Base-by-base conservation (phyloP, 257 asterid genomes). In the Craterostigma plantagineum region DNA sequence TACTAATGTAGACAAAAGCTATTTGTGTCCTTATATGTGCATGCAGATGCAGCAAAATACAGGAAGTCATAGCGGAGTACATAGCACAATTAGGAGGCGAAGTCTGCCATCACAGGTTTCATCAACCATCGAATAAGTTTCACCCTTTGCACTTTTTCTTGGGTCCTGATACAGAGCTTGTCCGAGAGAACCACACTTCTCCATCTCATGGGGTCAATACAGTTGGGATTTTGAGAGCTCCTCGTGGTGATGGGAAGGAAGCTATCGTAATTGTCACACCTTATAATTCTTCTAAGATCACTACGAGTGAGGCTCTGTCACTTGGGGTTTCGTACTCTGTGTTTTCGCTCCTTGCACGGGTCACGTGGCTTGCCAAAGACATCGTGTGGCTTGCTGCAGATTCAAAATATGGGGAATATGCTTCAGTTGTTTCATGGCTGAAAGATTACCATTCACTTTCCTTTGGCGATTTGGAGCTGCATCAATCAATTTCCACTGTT, bases 331-430 rank as follows among this genome's bases (percentile, higher is more conserved):
- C 72, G 15, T 71, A 83, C 68, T 69, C 95, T 0, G 76, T 90
- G 46, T 72, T 90, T 70, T 79, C 92, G 60, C 68, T 90, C 49
- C 93, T 90, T 33, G 59, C 83, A 41, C 75, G 69, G 63, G 99
- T 83, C 43, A 77, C 77, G 53, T 90, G 99, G 99, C 76, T 90
- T 42, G 92, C 99, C 55, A 83, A 83, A 57, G 99, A 90, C 75
- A 67, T 90, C 34, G 64, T 90, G 55, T 90, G 99, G 99, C 77
- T 90, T 42, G 94, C 95, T 54, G 77, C 91, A 30, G 99, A 90
- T 64, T 68, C 95, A 38, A 77, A 66, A 56, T 72, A 77, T 30
- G 92, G 59, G 59, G 99, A 90, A 60, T 77, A 83, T 70, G 58
- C 73, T 46, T 80, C 92, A 38, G 99, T 90, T 48, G 60, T 73